These are phyloP conservation scores for Seiridium cupressi DNA, from an alignment of 2,329 filamentous ascomycete genomes.

Conservation along the genomic window DNA sequence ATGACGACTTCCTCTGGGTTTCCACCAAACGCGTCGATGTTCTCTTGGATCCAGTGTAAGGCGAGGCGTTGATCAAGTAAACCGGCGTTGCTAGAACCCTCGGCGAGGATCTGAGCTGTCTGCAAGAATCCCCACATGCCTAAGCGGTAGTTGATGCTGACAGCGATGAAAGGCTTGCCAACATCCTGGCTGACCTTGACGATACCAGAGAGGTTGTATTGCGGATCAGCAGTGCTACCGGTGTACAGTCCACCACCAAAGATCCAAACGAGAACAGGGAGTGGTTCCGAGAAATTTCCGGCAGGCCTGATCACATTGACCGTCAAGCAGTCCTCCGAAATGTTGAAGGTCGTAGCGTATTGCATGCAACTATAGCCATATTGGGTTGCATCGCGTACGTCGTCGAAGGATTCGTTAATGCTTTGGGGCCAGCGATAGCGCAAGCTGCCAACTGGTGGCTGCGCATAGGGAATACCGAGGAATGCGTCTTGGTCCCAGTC, in stretches of 20 bases:
- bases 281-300: conserved; percentile 24
- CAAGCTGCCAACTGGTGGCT: conserved; percentile 32
- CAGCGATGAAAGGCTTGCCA: conserved; percentile 50
- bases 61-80: conserved; percentile 48
- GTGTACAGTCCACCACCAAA: conserved; percentile 54
- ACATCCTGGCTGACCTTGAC: conserved; percentile 52
- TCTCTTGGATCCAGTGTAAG: conserved; percentile 50
- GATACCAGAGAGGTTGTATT: conserved; percentile 65
- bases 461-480: conserved; percentile 37
- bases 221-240: conserved; percentile 49
- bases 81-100: conserved; percentile 46
- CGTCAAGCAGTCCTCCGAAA: conserved; percentile 49
- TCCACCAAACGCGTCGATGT: conserved; percentile 50
- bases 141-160: conserved; percentile 53
- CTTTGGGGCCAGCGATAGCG: conserved; percentile 35
- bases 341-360: conserved; percentile 36
- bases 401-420: conserved; percentile 36
- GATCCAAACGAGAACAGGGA: conserved; percentile 54
- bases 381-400: conserved; percentile 34
- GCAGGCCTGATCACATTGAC: conserved; percentile 41
- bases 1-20: conserved; percentile 43
- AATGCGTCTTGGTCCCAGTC: conserved; percentile 39
- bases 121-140: conserved; percentile 53
- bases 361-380: conserved; percentile 47
- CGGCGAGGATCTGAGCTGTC: conserved; percentile 38